These are phyloP conservation scores for Fusarium incarnatum DNA, from an alignment of 2,329 filamentous ascomycete genomes.

Conservation along the genomic window DNA sequence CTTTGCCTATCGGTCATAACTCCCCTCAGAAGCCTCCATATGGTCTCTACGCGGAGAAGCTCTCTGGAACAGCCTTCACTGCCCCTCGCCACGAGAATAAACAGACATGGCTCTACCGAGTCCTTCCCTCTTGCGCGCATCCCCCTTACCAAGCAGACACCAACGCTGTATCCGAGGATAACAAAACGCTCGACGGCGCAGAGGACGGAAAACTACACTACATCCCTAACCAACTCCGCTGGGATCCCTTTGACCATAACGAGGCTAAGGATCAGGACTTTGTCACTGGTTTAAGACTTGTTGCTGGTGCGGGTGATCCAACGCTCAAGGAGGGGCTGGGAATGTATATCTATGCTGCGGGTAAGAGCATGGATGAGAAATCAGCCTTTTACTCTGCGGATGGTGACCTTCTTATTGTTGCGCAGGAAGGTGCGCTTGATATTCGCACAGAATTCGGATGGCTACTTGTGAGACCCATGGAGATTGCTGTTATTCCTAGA, in stretches of 20 bases:
- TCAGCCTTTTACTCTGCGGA: conserved; percentile 87
- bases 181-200: conserved; percentile 41
- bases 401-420: conserved; percentile 81
- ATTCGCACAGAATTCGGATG: conserved; percentile 82
- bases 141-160: conserved; percentile 64
- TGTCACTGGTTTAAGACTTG: conserved; percentile 70
- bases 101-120: conserved; percentile 79
- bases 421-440: conserved; percentile 79
- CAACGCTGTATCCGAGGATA: conserved; percentile 40
- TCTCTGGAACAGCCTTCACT: conserved; percentile 79
- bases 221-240: conserved; percentile 82
- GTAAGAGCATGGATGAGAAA: conserved; percentile 78
- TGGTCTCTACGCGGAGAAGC: conserved; percentile 85
- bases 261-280: conserved; percentile 63
- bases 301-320: conserved; percentile 84
- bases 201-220: conserved; percentile 48
- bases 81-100: conserved; percentile 75
- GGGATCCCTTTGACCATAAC: conserved; percentile 83
- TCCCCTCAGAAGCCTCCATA: conserved; percentile 83
- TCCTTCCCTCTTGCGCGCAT: conserved; percentile 73
- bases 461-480: conserved; percentile 79
- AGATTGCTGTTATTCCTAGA: conserved; percentile 81
- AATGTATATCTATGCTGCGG: conserved; percentile 83
- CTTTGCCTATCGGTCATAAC: conserved; percentile 81
- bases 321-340: conserved; percentile 82